Evolutionary conservation across 495 filamentous ascomycete genomes (phyloP).

Genomic region (Xylaria acuta): DNA sequence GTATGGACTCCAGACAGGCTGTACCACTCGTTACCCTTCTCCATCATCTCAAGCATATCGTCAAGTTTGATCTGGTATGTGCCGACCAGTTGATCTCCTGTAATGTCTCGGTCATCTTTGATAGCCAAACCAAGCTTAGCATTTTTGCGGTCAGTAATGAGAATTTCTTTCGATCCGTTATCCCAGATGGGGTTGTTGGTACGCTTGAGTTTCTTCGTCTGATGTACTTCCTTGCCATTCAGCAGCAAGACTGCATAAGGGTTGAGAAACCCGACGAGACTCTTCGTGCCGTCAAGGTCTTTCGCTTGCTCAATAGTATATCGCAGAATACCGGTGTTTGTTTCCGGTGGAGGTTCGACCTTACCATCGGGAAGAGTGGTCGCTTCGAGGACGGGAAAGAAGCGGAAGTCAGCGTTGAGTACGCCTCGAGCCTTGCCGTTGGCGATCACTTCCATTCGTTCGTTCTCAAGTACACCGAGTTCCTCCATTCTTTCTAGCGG

Average conservation of each 20-base stretch:
- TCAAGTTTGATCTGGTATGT: constrained; percentile 93
- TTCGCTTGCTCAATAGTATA: constrained; percentile 96
- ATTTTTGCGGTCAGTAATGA: constrained; percentile 89
- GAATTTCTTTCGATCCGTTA: constrained; percentile 85
- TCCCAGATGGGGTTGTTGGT: constrained; percentile 97
- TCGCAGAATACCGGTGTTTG: constrained; percentile 88
- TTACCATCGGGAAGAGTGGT: constrained; percentile 76
- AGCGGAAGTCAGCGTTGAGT: constrained; percentile 81
- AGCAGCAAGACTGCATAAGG: constrained; percentile 88
- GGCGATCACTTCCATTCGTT: constrained; percentile 81
- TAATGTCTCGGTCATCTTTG: constrained; percentile 90
- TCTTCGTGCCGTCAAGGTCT: constrained; percentile 90
- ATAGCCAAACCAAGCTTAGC: constrained; percentile 88
- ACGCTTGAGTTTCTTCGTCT: constrained; percentile 87
- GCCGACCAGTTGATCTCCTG: constrained; percentile 83
- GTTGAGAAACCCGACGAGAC: constrained; percentile 84
- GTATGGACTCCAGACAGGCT: constrained; percentile 80
- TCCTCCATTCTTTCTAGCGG: constrained; percentile 80
- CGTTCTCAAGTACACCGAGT: constrained; percentile 77
- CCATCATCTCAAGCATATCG: constrained; percentile 89
- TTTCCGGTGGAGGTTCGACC: constrained; percentile 78
- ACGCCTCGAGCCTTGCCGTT: constrained; percentile 84
- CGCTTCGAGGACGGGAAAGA: constrained; percentile 90
- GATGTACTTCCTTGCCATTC: constrained; percentile 87
- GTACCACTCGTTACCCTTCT: constrained; percentile 96